Percentiles rank a stretch among this genome's conserved stretches.
phyloP scores from a whole-genome alignment of 1,284 basidiomycete species.

The Heterobasidion annosum region DNA sequence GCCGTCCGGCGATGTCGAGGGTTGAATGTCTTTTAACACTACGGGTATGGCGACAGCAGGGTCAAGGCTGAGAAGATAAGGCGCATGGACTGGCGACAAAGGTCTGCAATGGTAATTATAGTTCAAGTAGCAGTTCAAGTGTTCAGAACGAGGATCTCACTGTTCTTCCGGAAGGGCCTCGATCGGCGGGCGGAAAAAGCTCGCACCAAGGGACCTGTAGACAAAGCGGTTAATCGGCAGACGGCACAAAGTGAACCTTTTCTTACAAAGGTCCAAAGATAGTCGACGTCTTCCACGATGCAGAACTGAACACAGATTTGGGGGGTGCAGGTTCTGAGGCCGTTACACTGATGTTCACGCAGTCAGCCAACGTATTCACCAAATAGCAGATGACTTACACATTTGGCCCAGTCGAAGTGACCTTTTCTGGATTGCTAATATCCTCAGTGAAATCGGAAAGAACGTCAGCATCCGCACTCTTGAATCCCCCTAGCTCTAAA shows the following conservation, averaged over 20 bases:
- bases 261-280: conserved; percentile 27
- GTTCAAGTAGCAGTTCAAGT: neutral
- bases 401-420: neutral
- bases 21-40: conserved; percentile 26
- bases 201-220: neutral
- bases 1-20: conserved; percentile 12
- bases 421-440: neutral
- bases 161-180: neutral
- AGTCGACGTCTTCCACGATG: conserved; percentile 15
- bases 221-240: neutral
- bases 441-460: conserved; percentile 52
- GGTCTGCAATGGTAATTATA: neutral
- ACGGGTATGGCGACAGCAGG: conserved; percentile 32
- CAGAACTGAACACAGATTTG: neutral
- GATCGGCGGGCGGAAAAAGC: neutral
- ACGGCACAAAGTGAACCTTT: neutral
- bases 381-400: neutral
- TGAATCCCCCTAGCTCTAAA: conserved; percentile 34
- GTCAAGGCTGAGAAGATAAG: conserved; percentile 33
- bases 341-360: neutral
- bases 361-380: neutral
- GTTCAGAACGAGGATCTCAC: neutral
- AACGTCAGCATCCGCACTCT: conserved; percentile 21
- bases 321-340: neutral
- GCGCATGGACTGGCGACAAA: neutral